Conservation (phyloP, 768 basidiomycete genomes). For the Kwoniella newhampshirensis region DNA sequence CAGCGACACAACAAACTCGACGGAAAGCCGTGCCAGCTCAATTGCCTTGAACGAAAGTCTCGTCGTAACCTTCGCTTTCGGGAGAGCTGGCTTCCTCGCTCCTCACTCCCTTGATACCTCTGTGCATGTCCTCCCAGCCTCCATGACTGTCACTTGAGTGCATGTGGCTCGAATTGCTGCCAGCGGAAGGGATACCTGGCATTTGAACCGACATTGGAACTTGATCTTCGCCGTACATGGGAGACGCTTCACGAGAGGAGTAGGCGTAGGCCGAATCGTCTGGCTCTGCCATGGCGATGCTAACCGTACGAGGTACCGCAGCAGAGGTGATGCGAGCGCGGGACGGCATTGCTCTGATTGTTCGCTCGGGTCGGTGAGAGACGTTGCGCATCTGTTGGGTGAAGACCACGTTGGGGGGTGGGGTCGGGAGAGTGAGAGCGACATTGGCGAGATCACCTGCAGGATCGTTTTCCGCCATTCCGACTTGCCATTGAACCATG, state of each 20-base stretch:
- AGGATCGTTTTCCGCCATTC: constrained; percentile 37
- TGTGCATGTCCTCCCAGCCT: neutral
- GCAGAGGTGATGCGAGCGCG: constrained; percentile 27
- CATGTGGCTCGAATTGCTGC: neutral
- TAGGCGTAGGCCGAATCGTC: constrained; percentile 1
- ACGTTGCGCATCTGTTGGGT: constrained; percentile 21
- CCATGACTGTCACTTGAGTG: neutral
- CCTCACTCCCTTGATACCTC: constrained; percentile 15
- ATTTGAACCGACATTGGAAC: constrained; percentile 44
- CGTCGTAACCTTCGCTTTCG: constrained; percentile 11
- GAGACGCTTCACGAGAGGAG: too few relatives aligned
- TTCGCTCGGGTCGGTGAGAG: constrained; percentile 3
- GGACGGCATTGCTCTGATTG: constrained; percentile 38
- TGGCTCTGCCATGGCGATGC: constrained; percentile 36
- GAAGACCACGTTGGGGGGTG: constrained; percentile 27
- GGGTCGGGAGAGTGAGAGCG: constrained; percentile 42
- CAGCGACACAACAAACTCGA: too few relatives aligned
- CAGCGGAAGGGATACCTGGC: constrained; percentile 11
- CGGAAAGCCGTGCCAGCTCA: too few relatives aligned
- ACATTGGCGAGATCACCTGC: constrained; percentile 45
- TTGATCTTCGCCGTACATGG: constrained; percentile 47
- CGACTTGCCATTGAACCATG: constrained; percentile 42
- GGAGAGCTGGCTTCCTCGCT: constrained; percentile 8
- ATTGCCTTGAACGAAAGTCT: too few relatives aligned
- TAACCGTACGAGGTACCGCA: constrained; percentile 21